Conservation (phyloP, 257 asterid genomes). For the Cordia subcordata region DNA sequence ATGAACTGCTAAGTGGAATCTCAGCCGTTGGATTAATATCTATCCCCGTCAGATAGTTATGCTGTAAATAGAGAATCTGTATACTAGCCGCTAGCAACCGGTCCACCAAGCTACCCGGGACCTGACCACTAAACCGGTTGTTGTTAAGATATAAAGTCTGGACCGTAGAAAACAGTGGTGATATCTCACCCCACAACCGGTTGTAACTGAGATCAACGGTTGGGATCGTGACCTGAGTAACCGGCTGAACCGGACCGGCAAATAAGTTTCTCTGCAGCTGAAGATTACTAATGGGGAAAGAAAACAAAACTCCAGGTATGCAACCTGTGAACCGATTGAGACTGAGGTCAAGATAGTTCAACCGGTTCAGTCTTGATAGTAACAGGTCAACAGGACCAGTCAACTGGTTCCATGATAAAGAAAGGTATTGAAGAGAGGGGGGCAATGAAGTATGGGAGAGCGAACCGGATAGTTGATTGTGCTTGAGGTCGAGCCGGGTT, state of each 20-base stretch:
- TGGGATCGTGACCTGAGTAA: conserved; percentile 49
- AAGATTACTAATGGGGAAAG: conserved; percentile 54
- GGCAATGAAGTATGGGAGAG: conserved; percentile 57
- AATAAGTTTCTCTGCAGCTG: conserved; percentile 75
- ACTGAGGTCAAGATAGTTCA: conserved; percentile 73
- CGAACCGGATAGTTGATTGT: conserved; percentile 69
- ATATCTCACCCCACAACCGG: conserved; percentile 67
- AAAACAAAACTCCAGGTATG: conserved; percentile 50
- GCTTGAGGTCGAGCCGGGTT: conserved; percentile 74
- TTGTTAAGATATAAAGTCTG: conserved; percentile 71
- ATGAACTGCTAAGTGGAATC: conserved; percentile 66
- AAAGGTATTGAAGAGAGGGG: conserved; percentile 58
- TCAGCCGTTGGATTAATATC: conserved; percentile 68
- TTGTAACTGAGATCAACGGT: conserved; percentile 83
- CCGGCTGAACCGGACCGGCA: conserved; percentile 55
- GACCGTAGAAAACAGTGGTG: conserved; percentile 71
- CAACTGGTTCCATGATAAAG: conserved; percentile 71
- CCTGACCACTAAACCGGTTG: conserved; percentile 83
- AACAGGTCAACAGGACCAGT: conserved; percentile 58
- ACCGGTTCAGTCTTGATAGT: conserved; percentile 38
- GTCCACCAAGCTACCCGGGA: conserved; percentile 67
- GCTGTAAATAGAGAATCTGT: conserved; percentile 64
- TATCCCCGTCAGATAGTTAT: conserved; percentile 84
- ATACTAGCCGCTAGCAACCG: conserved; percentile 58
- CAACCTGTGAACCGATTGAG: conserved; percentile 68